Conservation (phyloP, 495 filamentous ascomycete genomes). For the Trichodelitschia bisporula region DNA sequence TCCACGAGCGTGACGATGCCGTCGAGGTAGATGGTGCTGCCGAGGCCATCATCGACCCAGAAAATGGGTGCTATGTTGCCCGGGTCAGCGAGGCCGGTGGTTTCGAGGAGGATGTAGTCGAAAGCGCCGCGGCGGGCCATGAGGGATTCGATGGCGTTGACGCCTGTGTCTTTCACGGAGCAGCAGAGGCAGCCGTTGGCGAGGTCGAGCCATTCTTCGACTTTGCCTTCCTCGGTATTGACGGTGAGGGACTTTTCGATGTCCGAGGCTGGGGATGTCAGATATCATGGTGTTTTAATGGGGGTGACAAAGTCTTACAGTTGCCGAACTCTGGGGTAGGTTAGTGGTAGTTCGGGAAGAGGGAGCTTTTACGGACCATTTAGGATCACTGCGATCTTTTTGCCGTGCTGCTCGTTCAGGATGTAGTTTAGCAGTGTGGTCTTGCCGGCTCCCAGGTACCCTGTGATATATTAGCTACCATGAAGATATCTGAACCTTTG, state of each 20-base stretch:
- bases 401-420: constrained; percentile 76
- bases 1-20: constrained; percentile 93
- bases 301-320: constrained; percentile 29
- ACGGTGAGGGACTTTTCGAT: constrained; percentile 87
- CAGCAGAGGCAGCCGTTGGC: constrained; percentile 97
- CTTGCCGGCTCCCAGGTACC: constrained; percentile 84
- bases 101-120: constrained; percentile 96
- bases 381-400: constrained; percentile 91
- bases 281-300: not conserved
- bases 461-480: too few relatives aligned
- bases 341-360: not conserved
- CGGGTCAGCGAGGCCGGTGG: constrained; percentile 83
- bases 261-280: constrained; percentile 37
- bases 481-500: too few relatives aligned
- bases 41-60: constrained; percentile 89
- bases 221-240: constrained; percentile 59
- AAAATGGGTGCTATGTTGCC: constrained; percentile 91
- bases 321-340: constrained; percentile 60
- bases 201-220: constrained; percentile 86
- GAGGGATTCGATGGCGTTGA: constrained; percentile 80
- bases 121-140: constrained; percentile 86
- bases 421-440: constrained; percentile 94
- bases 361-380: constrained; percentile 35
- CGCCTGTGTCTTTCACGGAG: constrained; percentile 85
- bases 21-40: constrained; percentile 83